A percentile compares a stretch with the other conserved stretches of the same genome.
These are phyloP conservation scores for Epichloe aotearoae DNA, from an alignment of 2,329 filamentous ascomycete species.

Conservation along the genomic window DNA sequence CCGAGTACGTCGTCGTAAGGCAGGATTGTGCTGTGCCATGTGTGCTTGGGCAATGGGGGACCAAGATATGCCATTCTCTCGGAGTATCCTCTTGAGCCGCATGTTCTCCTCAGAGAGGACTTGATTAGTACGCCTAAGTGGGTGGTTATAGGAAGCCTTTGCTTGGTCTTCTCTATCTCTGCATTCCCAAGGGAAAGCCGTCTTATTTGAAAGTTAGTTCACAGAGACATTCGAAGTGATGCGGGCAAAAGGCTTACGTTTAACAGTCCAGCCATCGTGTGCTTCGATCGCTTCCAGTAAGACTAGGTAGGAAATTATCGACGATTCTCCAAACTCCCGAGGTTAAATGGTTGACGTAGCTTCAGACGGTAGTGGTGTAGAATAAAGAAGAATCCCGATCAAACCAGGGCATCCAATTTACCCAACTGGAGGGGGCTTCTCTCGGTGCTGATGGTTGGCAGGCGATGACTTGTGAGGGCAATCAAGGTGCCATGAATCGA, in stretches of 20 bases:
- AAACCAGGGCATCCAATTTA: too few relatives aligned
- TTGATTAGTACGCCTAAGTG: constrained; percentile 33
- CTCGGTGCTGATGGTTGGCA: background rate
- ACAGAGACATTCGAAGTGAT: background rate
- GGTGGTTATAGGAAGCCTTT: constrained; percentile 32
- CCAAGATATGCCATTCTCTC: constrained; percentile 40
- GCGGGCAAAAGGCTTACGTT: background rate
- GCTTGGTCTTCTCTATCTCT: constrained; percentile 39
- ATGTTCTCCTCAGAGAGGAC: constrained; percentile 35
- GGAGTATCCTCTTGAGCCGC: constrained; percentile 36
- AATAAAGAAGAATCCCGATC: background rate
- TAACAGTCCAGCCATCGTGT: background rate
- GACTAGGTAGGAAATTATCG: background rate
- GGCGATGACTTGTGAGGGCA: background rate
- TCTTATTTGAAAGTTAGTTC: constrained; percentile 10
- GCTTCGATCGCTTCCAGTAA: background rate
- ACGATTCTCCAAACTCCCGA: background rate
- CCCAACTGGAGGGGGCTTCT: background rate
- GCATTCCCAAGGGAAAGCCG: constrained; percentile 33
- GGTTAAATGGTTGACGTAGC: background rate
- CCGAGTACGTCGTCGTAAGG: constrained; percentile 19
- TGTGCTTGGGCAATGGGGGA: constrained; percentile 24
- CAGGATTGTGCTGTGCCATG: constrained; percentile 18
- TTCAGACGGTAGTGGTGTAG: background rate
- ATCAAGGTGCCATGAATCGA: background rate